Percentiles rank a stretch among this genome's conserved stretches.
Evolutionary conservation across 192 early-diverging fungal genomes (phyloP).

Genomic region (Backusella mclennaniae): DNA sequence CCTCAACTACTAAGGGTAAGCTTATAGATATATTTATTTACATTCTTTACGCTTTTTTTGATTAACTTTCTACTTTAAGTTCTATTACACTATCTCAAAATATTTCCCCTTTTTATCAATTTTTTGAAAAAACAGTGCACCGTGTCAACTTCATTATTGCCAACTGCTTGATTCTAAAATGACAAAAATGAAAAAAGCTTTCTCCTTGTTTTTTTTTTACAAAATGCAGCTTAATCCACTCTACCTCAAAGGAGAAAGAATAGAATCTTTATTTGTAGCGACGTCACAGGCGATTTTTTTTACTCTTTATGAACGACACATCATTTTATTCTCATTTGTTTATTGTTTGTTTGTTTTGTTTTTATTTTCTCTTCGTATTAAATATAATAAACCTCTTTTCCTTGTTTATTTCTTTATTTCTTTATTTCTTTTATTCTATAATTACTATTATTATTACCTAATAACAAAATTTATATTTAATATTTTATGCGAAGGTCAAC

Average conservation of each 20-base stretch:
- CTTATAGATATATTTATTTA: too few relatives aligned
- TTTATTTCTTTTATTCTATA: not conserved
- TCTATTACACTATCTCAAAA: too few relatives aligned
- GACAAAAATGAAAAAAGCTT: not conserved
- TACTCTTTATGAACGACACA: not conserved
- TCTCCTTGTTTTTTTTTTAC: not conserved
- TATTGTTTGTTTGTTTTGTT: not conserved
- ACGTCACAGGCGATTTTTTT: not conserved
- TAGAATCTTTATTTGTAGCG: not conserved
- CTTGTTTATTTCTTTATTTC: not conserved
- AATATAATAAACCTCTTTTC: not conserved
- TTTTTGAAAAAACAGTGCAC: not conserved
- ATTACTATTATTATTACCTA: slow-evolving; percentile 1
- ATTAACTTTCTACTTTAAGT: too few relatives aligned
- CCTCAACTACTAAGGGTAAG: too few relatives aligned
- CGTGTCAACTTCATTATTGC: not conserved
- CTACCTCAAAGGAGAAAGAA: not conserved
- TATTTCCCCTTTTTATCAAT: too few relatives aligned
- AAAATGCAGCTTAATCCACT: not conserved
- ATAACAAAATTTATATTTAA: not conserved
- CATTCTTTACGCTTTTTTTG: too few relatives aligned
- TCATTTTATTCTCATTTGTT: slow-evolving; percentile 4
- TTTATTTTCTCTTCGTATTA: not conserved
- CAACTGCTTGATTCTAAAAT: not conserved
- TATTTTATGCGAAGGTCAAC: slow-evolving; percentile 9